Percentiles rank a stretch among this genome's conserved stretches.
These are phyloP conservation scores for Aspergillus novoparasiticus DNA, from an alignment of 2,329 filamentous ascomycete genomes.

Conservation along the genomic window DNA sequence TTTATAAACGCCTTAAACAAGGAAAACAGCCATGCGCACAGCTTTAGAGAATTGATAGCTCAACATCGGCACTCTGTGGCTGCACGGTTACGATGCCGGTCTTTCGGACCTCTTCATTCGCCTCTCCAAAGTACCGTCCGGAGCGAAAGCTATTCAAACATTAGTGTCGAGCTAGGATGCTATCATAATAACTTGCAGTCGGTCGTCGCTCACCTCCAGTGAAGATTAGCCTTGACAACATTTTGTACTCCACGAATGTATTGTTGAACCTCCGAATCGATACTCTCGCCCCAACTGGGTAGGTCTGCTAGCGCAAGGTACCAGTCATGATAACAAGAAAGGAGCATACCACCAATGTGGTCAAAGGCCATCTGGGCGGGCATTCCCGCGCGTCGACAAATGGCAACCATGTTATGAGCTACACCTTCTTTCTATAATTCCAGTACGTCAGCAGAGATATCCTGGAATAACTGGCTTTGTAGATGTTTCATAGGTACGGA, in stretches of 20 bases:
- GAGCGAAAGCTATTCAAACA: slow-evolving; percentile 20
- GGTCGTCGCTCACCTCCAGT: slow-evolving; percentile 25
- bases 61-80: slow-evolving; percentile 11
- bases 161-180: not conserved
- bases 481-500: not conserved
- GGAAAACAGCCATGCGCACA: not conserved
- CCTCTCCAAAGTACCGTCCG: slow-evolving; percentile 24
- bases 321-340: slow-evolving; percentile 25
- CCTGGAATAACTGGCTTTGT: no score
- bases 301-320: slow-evolving; percentile 26
- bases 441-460: not conserved
- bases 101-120: slow-evolving; percentile 15
- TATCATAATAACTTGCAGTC: not conserved
- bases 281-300: slow-evolving; percentile 25
- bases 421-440: slow-evolving; percentile 21
- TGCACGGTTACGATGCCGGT: slow-evolving; percentile 15
- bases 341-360: slow-evolving; percentile 22
- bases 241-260: slow-evolving; percentile 27
- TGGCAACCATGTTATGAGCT: slow-evolving; percentile 25
- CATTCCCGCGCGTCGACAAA: slow-evolving; percentile 20
- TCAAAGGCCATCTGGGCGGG: slow-evolving; percentile 28
- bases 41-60: slow-evolving; percentile 9
- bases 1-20: not conserved
- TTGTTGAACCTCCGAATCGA: slow-evolving; percentile 27
- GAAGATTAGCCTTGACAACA: slow-evolving; percentile 26